Evolutionary conservation across 1,284 basidiomycete species (phyloP), one percentile per base, ranked within the genome.

Genomic region (Ustilago lituana): DNA sequence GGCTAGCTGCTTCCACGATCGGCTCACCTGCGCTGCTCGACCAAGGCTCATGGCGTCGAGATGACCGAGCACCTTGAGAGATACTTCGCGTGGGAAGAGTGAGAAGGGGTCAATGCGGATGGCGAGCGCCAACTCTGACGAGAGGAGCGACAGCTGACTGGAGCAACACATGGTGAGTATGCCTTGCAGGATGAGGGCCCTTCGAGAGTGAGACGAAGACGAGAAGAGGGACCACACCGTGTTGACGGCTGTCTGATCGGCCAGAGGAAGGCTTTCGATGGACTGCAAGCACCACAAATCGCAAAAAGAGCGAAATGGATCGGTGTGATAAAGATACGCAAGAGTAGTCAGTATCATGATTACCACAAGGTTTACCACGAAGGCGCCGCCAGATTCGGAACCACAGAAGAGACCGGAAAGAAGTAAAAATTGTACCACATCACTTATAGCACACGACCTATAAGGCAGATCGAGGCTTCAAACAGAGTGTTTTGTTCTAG

Each of bases 101-200:
- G 87, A 85, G 84, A 98, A 95, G 9, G 96, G 96, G 83, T 99
- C 96, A 48, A 81, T 79, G 66, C 95, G 90, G 82, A 96, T 97
- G 65, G 97, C 89, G 70, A 92, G 89, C 22, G 89, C 86, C 55
- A 98, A 89, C 57, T 94, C 91, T 65, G 96, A 92, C 14, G 93
- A 91, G 45, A 99, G 89, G 54, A 98, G 90, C 20, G 95, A 97
- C n/a, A 98, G 89, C 79, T 98, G 95, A 35, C 93, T 93, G 85
- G 96, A 98, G 84, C 95, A 98, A 83, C 95, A 98, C 92, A 98
- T 98, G n/a, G 96, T 98, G 74, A 99, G 89, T 60, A 99, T 87
- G 27, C 95, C 95, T 78, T 93, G 93, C 41, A 99, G 89, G 79
- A 98, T 98, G 78, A 98, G 88, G 36, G 92, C 91, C 36, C 95